Evolutionary conservation across 1,284 basidiomycete species (phyloP).

Genomic region (Volvariella volvacea): DNA sequence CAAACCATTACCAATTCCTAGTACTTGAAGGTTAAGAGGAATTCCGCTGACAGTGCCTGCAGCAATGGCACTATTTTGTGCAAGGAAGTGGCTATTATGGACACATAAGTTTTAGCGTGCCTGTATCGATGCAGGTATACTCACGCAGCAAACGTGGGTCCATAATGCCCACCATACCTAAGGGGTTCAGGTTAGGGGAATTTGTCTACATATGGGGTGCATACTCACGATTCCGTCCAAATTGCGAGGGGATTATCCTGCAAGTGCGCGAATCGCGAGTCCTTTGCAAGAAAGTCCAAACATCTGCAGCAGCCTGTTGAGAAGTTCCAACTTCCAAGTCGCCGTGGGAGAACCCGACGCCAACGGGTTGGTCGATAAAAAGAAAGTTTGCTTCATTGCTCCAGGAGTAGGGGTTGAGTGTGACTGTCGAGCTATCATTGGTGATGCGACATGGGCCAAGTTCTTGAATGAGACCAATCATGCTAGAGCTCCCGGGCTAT

Average conservation of each 20-base stretch:
- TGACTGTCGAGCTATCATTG: conserved; percentile 45
- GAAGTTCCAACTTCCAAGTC: conserved; percentile 41
- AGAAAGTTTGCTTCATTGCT: conserved; percentile 51
- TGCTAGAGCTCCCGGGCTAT: conserved; percentile 57
- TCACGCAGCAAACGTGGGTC: conserved; percentile 53
- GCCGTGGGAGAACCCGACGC: conserved; percentile 57
- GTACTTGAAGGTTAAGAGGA: conserved; percentile 52
- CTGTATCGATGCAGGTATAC: too few species aligned
- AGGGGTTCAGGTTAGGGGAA: neutral
- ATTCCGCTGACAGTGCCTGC: conserved; percentile 39
- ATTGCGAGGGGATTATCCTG: conserved; percentile 45
- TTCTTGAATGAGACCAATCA: conserved; percentile 65
- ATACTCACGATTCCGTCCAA: conserved; percentile 52
- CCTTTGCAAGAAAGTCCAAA: conserved; percentile 61
- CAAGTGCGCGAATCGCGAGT: conserved; percentile 50
- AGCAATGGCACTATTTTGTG: conserved; percentile 54
- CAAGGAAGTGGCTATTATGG: conserved; percentile 40
- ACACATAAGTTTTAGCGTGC: neutral
- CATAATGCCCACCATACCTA: conserved; percentile 61
- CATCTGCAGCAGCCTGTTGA: conserved; percentile 45
- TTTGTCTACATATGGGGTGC: conserved; percentile 1
- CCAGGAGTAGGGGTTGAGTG: conserved; percentile 57
- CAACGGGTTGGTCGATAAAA: conserved; percentile 47
- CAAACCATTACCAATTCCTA: conserved; percentile 60
- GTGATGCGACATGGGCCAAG: conserved; percentile 57